These are phyloP conservation scores for Talaromyces pinophilus DNA, from an alignment of 2,329 filamentous ascomycete species.

Conservation along the genomic window DNA sequence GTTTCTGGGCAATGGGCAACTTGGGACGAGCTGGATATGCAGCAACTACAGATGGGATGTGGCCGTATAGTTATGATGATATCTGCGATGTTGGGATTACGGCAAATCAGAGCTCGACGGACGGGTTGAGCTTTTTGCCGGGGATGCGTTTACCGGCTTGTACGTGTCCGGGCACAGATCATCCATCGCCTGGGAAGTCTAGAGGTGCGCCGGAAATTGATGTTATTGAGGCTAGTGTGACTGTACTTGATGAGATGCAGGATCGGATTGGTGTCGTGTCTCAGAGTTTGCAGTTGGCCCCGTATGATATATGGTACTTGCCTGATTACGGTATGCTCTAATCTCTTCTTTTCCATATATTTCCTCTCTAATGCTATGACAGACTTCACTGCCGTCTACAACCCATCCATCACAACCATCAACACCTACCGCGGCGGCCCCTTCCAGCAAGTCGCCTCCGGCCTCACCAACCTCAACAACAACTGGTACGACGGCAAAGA, in stretches of 20 bases:
- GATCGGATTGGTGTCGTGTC: constrained; percentile 63
- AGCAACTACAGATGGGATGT: constrained; percentile 70
- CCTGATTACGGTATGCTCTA: constrained; percentile 55
- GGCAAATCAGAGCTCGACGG: constrained; percentile 67
- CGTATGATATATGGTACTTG: constrained; percentile 70
- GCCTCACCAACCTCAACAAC: constrained; percentile 62
- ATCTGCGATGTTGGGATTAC: constrained; percentile 71
- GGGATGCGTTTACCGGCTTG: constrained; percentile 71
- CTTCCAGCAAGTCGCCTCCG: constrained; percentile 65
- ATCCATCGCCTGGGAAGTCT: constrained; percentile 65
- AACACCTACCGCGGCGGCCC: constrained; percentile 63
- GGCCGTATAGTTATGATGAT: constrained; percentile 72
- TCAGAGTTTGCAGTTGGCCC: constrained; percentile 67
- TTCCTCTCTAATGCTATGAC: too few species aligned
- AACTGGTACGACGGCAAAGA: constrained; percentile 66
- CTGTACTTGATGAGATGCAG: constrained; percentile 50
- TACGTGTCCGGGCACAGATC: constrained; percentile 64
- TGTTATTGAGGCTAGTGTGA: constrained; percentile 67
- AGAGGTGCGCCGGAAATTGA: constrained; percentile 72
- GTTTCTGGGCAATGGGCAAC: constrained; percentile 76
- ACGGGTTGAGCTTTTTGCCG: constrained; percentile 66
- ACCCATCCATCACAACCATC: constrained; percentile 57
- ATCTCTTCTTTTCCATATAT: background rate
- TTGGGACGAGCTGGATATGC: constrained; percentile 68
- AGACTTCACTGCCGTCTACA: constrained; percentile 67